phyloP scores from a whole-genome alignment of 352 stramenopile species.

The Pythium rhizo-oryzae region DNA sequence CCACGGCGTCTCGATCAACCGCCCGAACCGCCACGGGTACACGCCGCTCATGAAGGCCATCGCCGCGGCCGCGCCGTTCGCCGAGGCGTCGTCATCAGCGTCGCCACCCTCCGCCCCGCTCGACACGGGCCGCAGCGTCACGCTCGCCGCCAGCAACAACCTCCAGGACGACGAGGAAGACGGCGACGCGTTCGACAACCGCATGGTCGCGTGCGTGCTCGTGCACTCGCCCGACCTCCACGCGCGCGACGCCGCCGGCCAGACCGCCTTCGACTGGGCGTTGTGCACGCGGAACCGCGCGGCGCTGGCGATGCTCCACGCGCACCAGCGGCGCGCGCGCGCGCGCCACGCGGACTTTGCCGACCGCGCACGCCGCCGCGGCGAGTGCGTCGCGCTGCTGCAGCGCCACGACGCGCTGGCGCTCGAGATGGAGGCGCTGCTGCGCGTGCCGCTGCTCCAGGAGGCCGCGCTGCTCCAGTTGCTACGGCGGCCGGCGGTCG shows the following conservation, averaged over 20 bases:
- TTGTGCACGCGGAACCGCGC: conserved; percentile 44
- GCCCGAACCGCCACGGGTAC: conserved; percentile 54
- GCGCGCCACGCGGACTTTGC: conserved; percentile 34
- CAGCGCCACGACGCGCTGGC: conserved; percentile 40
- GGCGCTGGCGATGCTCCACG: conserved; percentile 41
- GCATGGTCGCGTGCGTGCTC: conserved; percentile 49
- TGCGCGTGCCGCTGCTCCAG: conserved; percentile 42
- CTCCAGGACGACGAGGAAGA: conserved; percentile 20
- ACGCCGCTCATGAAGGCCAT: conserved; percentile 81
- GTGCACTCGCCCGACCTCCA: conserved; percentile 44
- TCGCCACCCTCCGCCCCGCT: background rate
- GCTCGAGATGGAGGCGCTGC: conserved; percentile 32
- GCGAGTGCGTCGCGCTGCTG: conserved; percentile 43
- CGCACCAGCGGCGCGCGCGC: conserved; percentile 15
- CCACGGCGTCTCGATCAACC: conserved; percentile 64
- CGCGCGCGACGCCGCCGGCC: conserved; percentile 44
- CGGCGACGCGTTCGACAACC: conserved; percentile 48
- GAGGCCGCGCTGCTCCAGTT: conserved; percentile 44
- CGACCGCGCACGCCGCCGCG: conserved; percentile 39
- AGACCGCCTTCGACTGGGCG: conserved; percentile 73
- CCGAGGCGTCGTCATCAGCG: conserved; percentile 4
- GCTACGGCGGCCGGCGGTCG: conserved; percentile 18
- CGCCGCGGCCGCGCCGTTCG: conserved; percentile 40
- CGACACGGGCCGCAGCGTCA: background rate
- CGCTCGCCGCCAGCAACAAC: conserved; percentile 16